phyloP scores from a whole-genome alignment of 1,284 basidiomycete species.

The Fomitopsis betulina region DNA sequence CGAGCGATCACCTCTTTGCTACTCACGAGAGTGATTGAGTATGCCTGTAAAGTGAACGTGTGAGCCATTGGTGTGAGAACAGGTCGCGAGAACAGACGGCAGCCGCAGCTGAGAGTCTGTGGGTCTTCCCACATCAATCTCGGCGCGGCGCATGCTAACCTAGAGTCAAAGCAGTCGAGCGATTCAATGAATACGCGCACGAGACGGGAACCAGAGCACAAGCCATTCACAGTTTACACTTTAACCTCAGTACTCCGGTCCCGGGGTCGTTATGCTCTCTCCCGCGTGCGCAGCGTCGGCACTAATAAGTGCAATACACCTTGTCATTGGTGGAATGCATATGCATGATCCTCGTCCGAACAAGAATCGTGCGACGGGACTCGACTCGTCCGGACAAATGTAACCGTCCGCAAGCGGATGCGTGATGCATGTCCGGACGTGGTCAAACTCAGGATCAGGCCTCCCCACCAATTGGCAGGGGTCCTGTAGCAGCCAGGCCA shows the following conservation, averaged over 20 bases:
- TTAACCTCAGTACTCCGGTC: not conserved
- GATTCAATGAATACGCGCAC: not conserved
- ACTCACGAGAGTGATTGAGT: constrained; percentile 64
- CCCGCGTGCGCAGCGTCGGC: not conserved
- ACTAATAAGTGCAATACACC: not conserved
- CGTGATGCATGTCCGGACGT: no score
- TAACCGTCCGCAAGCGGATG: no score
- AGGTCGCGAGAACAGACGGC: not conserved
- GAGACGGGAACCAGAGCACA: not conserved
- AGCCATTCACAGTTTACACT: not conserved
- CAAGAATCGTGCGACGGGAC: no score
- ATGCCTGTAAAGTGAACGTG: constrained; percentile 44
- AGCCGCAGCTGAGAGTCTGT: not conserved
- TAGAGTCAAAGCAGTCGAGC: not conserved
- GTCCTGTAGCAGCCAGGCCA: not conserved
- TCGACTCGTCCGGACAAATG: no score
- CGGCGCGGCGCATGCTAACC: not conserved
- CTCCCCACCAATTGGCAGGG: no score
- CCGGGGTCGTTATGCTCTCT: not conserved
- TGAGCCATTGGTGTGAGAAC: not conserved
- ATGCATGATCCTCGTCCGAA: no score
- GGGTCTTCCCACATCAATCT: not conserved
- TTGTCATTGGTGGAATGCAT: no score
- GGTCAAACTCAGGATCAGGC: no score
- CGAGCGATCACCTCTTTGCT: constrained; percentile 63